Evolutionary conservation across 345 rosid species (phyloP).

Genomic region (Abelmoschus esculentus): DNA sequence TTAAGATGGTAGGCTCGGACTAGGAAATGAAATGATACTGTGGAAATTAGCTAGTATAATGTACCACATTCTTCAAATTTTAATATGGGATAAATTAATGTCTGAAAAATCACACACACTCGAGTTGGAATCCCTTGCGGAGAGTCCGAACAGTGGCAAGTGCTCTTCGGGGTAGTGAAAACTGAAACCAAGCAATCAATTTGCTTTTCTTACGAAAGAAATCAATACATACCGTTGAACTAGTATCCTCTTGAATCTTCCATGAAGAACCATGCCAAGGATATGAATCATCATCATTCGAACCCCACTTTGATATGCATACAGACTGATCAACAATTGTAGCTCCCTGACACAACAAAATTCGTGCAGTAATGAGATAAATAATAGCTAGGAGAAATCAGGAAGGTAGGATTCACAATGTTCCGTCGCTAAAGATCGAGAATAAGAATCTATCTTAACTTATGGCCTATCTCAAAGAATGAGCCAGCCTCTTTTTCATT

Average conservation of each 20-base stretch:
- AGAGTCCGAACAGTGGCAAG: background rate
- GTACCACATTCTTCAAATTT: background rate
- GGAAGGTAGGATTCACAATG: background rate
- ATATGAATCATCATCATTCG: conserved; percentile 45
- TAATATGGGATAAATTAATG: background rate
- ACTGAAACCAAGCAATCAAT: background rate
- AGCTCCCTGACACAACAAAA: conserved; percentile 61
- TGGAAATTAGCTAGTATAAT: background rate
- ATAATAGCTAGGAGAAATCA: background rate
- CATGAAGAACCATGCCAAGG: conserved; percentile 36
- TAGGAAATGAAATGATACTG: background rate
- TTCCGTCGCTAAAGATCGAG: background rate
- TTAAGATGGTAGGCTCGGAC: background rate
- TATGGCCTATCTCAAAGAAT: background rate
- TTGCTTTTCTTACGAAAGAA: background rate
- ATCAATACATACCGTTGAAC: conserved; percentile 28
- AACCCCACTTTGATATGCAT: conserved; percentile 53
- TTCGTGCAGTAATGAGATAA: conserved; percentile 6
- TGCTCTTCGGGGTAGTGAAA: background rate
- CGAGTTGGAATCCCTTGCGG: background rate
- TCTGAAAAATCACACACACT: background rate
- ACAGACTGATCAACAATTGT: conserved; percentile 65
- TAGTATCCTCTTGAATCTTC: conserved; percentile 23
- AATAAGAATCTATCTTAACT: background rate
- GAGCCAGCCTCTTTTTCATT: background rate